These are phyloP conservation scores for Jasminum sambac DNA, from an alignment of 257 asterid genomes.

Conservation along the genomic window DNA sequence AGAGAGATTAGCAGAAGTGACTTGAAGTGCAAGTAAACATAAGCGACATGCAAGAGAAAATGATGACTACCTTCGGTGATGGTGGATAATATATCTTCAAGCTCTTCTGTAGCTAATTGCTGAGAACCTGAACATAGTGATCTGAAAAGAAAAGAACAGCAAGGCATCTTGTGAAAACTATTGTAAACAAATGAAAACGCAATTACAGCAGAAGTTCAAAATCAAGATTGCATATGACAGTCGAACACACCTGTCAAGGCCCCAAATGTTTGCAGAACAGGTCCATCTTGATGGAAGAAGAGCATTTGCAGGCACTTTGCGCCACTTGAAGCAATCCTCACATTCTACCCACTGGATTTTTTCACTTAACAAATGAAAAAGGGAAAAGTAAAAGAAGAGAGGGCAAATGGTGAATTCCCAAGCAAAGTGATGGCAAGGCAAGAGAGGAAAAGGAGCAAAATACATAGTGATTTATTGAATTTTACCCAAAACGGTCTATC, in stretches of 20 bases:
- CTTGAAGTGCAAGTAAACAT: background rate
- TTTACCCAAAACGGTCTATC: constrained; percentile 66
- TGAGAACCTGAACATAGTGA: constrained; percentile 42
- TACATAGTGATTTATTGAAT: constrained; percentile 17
- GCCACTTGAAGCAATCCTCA: constrained; percentile 95
- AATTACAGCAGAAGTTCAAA: background rate
- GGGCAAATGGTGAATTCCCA: constrained; percentile 21
- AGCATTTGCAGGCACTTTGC: constrained; percentile 73
- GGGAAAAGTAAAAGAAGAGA: no score
- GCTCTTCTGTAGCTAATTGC: constrained; percentile 34
- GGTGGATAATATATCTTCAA: constrained; percentile 35
- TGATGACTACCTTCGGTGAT: constrained; percentile 29
- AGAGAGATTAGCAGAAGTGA: constrained; percentile 9
- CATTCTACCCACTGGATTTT: constrained; percentile 83
- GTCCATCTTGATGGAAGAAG: constrained; percentile 77
- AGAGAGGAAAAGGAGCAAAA: background rate
- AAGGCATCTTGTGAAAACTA: background rate
- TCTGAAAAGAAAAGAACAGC: constrained; percentile 28
- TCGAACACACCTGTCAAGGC: constrained; percentile 58
- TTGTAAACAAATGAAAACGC: background rate
- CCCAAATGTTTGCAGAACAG: constrained; percentile 69
- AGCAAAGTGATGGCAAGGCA: constrained; percentile 13
- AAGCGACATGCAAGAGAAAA: background rate
- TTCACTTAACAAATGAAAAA: constrained; percentile 34
- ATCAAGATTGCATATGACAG: constrained; percentile 10